A percentile compares a stretch with the other conserved stretches of the same genome.
Conservation (phyloP, 108 stramenopile genomes). For the Fragilaria crotonensis region DNA sequence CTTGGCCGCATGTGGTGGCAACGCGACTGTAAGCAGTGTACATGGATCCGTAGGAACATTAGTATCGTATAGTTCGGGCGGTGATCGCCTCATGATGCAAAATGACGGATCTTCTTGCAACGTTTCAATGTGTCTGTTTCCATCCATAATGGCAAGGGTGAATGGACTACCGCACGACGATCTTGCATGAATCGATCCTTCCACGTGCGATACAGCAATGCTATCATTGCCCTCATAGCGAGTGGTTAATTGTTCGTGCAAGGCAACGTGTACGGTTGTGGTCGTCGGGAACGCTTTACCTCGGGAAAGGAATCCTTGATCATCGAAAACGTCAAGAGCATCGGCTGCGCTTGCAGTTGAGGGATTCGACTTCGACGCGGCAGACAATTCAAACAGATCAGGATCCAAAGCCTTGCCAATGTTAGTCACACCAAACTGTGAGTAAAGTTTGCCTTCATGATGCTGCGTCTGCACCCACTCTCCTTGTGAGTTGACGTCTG, state of each 20-base stretch:
- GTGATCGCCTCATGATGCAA: background rate
- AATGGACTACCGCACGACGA: conserved; percentile 2
- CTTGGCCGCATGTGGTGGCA: background rate
- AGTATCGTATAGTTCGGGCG: background rate
- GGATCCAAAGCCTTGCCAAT: no score
- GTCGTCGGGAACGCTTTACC: no score
- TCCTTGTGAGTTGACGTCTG: background rate
- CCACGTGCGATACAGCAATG: conserved; percentile 20
- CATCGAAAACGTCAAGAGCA: no score
- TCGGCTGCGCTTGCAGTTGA: background rate
- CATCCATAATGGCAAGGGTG: conserved; percentile 11
- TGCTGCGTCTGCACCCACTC: no score
- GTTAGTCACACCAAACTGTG: no score
- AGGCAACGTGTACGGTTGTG: conserved; percentile 11
- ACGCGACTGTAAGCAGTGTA: conserved; percentile 16
- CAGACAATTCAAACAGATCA: no score
- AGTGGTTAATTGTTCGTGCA: conserved; percentile 39
- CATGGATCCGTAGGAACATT: conserved; percentile 11
- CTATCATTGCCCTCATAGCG: conserved; percentile 26
- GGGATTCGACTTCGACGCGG: background rate
- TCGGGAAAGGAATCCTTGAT: no score
- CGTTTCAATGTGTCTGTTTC: conserved; percentile 12
- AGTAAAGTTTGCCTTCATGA: no score
- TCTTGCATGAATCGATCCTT: conserved; percentile 32
- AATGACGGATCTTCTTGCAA: conserved; percentile 10